Percentiles rank a stretch among this genome's conserved stretches.
Conservation (phyloP, 192 early-diverging fungal genomes). For the Cladochytrium replicatum region DNA sequence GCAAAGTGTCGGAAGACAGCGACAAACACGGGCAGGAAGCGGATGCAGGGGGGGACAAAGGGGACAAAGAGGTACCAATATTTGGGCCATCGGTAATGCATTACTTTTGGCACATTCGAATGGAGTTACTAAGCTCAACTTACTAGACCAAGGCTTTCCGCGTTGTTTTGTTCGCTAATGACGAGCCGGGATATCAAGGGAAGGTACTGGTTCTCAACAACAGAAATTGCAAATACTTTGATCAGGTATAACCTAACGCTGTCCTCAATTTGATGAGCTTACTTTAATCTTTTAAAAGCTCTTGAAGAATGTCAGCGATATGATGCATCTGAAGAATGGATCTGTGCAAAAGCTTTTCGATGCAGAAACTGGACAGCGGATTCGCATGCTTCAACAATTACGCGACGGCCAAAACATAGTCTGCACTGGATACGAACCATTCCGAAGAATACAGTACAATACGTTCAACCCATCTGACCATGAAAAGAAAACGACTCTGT, state of each 20-base stretch:
- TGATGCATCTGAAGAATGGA: constrained; percentile 7
- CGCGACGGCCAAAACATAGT: constrained; percentile 35
- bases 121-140: background rate
- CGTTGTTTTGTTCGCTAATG: constrained; percentile 38
- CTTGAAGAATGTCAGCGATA: constrained; percentile 10
- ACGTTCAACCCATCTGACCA: constrained; percentile 6
- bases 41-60: background rate
- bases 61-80: constrained; percentile 21
- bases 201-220: constrained; percentile 36
- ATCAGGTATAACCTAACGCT: constrained; percentile 24
- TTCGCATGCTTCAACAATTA: constrained; percentile 28
- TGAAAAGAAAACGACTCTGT: constrained; percentile 4
- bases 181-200: constrained; percentile 22
- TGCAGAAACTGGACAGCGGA: constrained; percentile 25
- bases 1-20: constrained; percentile 4
- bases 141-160: constrained; percentile 38
- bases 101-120: constrained; percentile 3
- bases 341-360: constrained; percentile 38
- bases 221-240: constrained; percentile 40
- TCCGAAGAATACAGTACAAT: constrained; percentile 23
- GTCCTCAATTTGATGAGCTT: constrained; percentile 5
- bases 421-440: constrained; percentile 20
- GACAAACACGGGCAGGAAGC: background rate
- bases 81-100: constrained; percentile 28
- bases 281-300: constrained; percentile 11